Percentiles rank a stretch among this genome's conserved stretches.
Evolutionary conservation across 805 yeast species (phyloP).

Genomic region (Metschnikowia rubicola): DNA sequence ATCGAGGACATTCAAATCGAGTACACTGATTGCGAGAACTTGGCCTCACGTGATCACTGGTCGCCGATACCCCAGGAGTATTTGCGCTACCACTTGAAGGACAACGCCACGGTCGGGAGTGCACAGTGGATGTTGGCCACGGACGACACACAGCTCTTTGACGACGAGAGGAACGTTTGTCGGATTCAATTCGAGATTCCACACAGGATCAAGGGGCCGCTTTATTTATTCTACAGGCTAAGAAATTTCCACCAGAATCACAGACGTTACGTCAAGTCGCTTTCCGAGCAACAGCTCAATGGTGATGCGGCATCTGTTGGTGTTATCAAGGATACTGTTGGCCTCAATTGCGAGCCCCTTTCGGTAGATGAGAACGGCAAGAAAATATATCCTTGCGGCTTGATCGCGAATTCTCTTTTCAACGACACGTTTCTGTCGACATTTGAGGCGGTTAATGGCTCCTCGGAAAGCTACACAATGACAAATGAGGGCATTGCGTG

Average conservation of each 20-base stretch:
- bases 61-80: conserved; percentile 36
- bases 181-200: conserved; percentile 39
- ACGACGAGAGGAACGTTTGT: conserved; percentile 49
- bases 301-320: conserved; percentile 37
- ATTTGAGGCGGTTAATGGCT: conserved; percentile 37
- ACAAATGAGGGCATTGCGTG: conserved; percentile 42
- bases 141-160: conserved; percentile 43
- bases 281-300: conserved; percentile 40
- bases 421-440: conserved; percentile 59
- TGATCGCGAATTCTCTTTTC: conserved; percentile 76
- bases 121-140: conserved; percentile 38
- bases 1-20: conserved; percentile 40
- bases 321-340: conserved; percentile 38
- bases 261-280: conserved; percentile 42
- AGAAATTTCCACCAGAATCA: conserved; percentile 43
- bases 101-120: conserved; percentile 13
- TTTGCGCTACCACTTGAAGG: conserved; percentile 35
- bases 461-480: conserved; percentile 28
- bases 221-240: conserved; percentile 40
- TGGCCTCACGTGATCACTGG: conserved; percentile 34
- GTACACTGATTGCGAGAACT: conserved; percentile 38
- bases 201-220: conserved; percentile 33
- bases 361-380: conserved; percentile 39
- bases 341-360: conserved; percentile 45
- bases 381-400: conserved; percentile 75